Conservation (phyloP, 352 stramenopile species). For the Phytophthora pseudosyringae region DNA sequence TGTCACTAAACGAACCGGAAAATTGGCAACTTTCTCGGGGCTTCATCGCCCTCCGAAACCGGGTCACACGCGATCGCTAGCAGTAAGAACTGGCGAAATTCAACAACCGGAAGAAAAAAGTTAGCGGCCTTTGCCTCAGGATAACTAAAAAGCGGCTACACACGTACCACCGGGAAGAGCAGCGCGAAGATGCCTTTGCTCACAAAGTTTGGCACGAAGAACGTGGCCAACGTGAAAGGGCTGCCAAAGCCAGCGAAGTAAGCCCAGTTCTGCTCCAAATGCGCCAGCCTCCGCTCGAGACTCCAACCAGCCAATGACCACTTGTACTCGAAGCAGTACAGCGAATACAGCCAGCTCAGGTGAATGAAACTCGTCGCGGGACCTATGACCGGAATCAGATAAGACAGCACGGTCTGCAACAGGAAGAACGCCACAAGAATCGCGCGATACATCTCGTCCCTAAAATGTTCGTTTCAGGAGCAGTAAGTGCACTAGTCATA, state of each 20-base stretch:
- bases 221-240: conserved; percentile 88
- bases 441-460: conserved; percentile 86
- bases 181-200: conserved; percentile 91
- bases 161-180: conserved; percentile 82
- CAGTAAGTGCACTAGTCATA: too few species aligned
- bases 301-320: conserved; percentile 89
- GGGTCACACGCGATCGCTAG: conserved; percentile 83
- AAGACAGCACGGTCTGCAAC: conserved; percentile 84
- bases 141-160: background rate
- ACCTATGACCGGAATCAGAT: conserved; percentile 79
- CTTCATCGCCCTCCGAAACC: conserved; percentile 55
- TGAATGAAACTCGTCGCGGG: conserved; percentile 84
- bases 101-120: background rate
- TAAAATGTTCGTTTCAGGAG: conserved; percentile 12
- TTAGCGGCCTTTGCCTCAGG: background rate
- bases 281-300: conserved; percentile 74
- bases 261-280: conserved; percentile 89
- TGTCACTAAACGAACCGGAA: conserved; percentile 56
- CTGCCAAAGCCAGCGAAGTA: conserved; percentile 90
- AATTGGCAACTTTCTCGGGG: conserved; percentile 66
- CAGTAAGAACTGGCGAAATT: conserved; percentile 70
- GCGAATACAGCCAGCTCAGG: conserved; percentile 88
- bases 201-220: conserved; percentile 91
- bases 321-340: conserved; percentile 94
- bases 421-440: conserved; percentile 90